Evolutionary conservation across 148 eudicot genomes (phyloP), one percentile per base, ranked within the genome.

Genomic region (Fagopyrum tataricum): DNA sequence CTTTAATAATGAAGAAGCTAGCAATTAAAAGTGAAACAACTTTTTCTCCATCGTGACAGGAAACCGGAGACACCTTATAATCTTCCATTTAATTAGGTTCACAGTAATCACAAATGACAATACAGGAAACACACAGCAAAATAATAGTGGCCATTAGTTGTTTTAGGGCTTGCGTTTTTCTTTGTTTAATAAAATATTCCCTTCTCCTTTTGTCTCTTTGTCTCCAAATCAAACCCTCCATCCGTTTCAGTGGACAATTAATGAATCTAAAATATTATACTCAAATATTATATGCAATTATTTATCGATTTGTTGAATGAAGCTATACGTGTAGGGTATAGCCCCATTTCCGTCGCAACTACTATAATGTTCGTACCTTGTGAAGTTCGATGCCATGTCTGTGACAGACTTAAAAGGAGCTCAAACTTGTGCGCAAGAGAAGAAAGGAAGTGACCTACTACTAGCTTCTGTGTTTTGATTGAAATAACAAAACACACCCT

Each of bases 311-410:
- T 62, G 6, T 42, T 31, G 42, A 62, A 62, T 62, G 18, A 62
- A 31, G 43, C 43, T 62, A 31, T 31, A 62, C 68, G 68, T 62
- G 68, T 62, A 62, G 68, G 68, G 42, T 26, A 24, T 26, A 59
- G 67, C 67, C 67, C 40, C 67, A 23, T 20, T 9, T 26, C 40
- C 67, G 4, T 24, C 26, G 13, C 62, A 56, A 56, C 13, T 56
- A 21, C 37, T 21, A 56, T 56, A 56, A 56, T 59, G 10, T 59
- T 62, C 44, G 68, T 62, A 62, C 43, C 7, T 31, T 62, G 68
- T 31, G 43, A 62, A 37, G 9, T 37, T 37, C 68, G 68, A 62
- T 31, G 68, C 18, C 18, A 62, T 62, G 5, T 37, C 43, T 62
- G 44, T 37, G 68, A 62, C 12, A 3, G 12, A 1, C 9, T 24